Evolutionary conservation across 73 alveolate genomes (phyloP).

Genomic region (Stentor coeruleus): DNA sequence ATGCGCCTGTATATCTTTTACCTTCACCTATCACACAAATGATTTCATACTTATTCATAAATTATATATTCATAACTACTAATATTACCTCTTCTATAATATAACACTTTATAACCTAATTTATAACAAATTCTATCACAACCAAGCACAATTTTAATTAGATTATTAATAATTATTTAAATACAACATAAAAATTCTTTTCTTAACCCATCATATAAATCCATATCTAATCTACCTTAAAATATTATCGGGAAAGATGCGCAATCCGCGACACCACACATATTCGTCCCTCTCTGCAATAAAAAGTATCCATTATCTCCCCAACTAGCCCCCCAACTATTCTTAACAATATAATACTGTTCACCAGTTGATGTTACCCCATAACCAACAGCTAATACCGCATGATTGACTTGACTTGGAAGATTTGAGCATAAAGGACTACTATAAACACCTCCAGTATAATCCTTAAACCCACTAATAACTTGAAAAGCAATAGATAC

Average conservation of each 20-base stretch:
- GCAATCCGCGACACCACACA: constrained; percentile 70
- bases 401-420: constrained; percentile 78
- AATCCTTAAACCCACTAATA: constrained; percentile 52
- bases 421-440: constrained; percentile 35
- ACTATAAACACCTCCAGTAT: constrained; percentile 59
- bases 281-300: constrained; percentile 66
- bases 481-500: constrained; percentile 64
- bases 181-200: no score
- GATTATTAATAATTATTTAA: no score
- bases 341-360: constrained; percentile 71
- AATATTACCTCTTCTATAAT: no score
- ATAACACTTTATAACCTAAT: no score
- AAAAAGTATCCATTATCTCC: constrained; percentile 81
- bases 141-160: no score
- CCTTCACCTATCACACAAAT: constrained; percentile 79
- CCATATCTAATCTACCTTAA: no score
- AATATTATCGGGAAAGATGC: constrained; percentile 65
- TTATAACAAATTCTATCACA: no score
- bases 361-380: constrained; percentile 44
- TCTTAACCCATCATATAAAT: no score
- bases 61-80: no score
- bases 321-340: constrained; percentile 88
- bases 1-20: constrained; percentile 44
- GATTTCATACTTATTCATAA: constrained; percentile 72
- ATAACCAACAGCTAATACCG: constrained; percentile 92